phyloP scores from a whole-genome alignment of 139 green algal species.

The Axilococcus clingmanii region DNA sequence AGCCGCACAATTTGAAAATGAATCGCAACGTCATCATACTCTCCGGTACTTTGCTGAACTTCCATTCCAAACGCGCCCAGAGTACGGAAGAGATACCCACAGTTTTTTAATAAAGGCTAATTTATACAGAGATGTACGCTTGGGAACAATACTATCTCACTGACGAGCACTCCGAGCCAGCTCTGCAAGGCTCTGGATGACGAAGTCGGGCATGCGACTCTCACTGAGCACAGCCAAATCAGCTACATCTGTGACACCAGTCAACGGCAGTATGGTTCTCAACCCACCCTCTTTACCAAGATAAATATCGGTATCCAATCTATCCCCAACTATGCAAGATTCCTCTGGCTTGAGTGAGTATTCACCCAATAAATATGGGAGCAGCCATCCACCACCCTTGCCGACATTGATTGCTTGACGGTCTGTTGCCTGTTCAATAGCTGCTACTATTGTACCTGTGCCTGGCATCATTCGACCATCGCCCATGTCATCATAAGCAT shows the following conservation, averaged over 20 bases:
- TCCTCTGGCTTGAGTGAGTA: constrained; percentile 22
- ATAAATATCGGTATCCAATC: constrained; percentile 59
- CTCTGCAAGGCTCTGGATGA: constrained; percentile 25
- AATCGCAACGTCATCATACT: constrained; percentile 10
- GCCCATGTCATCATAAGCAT: constrained; percentile 39
- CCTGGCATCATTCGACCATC: constrained; percentile 54
- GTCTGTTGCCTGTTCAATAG: constrained; percentile 31
- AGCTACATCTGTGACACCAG: constrained; percentile 26
- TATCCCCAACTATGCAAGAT: constrained; percentile 50
- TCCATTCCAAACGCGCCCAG: no score
- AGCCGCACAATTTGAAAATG: constrained; percentile 23
- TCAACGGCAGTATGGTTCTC: constrained; percentile 40
- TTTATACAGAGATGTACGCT: neutral
- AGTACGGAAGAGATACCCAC: no score
- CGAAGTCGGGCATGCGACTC: constrained; percentile 17
- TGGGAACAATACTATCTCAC: neutral
- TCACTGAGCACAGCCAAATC: constrained; percentile 1
- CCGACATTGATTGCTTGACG: constrained; percentile 44
- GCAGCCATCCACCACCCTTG: constrained; percentile 56
- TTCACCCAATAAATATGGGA: constrained; percentile 41
- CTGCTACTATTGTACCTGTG: constrained; percentile 40
- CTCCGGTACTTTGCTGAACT: no score
- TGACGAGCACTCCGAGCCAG: no score
- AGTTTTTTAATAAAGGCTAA: no score
- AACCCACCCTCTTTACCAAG: constrained; percentile 41